Conservation (phyloP, 345 rosid genomes). For the Pugionium dolabratum region DNA sequence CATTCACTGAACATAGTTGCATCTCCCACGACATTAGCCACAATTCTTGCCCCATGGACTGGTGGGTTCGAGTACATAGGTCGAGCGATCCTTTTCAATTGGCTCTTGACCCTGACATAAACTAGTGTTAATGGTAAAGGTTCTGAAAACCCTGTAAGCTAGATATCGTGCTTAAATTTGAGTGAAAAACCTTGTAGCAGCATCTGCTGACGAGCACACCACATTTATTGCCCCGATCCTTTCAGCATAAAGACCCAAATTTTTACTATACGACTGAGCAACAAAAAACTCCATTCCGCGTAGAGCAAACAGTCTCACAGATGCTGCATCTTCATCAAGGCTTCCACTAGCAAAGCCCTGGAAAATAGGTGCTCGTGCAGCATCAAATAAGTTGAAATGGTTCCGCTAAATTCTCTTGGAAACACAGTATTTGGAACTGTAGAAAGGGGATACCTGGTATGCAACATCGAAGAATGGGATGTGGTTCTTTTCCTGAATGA, state of each 20-base stretch:
- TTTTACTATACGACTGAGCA: conserved; percentile 97
- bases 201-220: conserved; percentile 82
- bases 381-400: background rate
- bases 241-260: conserved; percentile 89
- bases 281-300: conserved; percentile 85
- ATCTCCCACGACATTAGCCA: conserved; percentile 83
- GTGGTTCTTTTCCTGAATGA: conserved; percentile 90
- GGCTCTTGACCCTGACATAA: conserved; percentile 89
- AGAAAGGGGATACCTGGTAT: conserved; percentile 62
- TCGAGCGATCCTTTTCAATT: conserved; percentile 89
- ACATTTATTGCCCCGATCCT: conserved; percentile 91
- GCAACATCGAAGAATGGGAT: conserved; percentile 97
- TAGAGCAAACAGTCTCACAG: conserved; percentile 83
- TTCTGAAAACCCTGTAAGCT: background rate
- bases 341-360: conserved; percentile 99
- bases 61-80: conserved; percentile 99
- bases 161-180: background rate
- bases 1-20: conserved; percentile 77
- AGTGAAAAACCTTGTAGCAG: conserved; percentile 74
- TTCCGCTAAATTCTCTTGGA: background rate
- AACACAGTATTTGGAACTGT: background rate
- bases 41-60: conserved; percentile 90
- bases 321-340: conserved; percentile 87
- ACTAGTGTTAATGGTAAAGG: conserved; percentile 56
- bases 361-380: conserved; percentile 7